Evolutionary conservation across 2,329 filamentous ascomycete genomes (phyloP).

Genomic region (Rhexocercosporidium sp.): DNA sequence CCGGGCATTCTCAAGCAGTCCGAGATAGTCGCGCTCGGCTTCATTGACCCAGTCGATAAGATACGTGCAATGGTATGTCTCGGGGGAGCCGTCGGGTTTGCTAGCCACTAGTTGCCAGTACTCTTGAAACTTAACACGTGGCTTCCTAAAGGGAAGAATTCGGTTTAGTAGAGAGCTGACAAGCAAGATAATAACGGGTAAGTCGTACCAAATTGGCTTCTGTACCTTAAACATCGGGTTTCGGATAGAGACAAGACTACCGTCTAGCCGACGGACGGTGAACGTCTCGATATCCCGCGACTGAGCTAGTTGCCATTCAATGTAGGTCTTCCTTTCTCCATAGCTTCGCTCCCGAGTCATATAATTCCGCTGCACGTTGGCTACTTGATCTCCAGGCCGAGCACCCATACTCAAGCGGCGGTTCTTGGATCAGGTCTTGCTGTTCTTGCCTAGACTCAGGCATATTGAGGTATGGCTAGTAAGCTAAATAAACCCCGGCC

Average conservation of each 20-base stretch:
- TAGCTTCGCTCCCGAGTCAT: constrained; percentile 31
- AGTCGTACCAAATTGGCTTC: constrained; percentile 35
- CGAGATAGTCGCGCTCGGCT: constrained; percentile 26
- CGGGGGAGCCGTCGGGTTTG: constrained; percentile 30
- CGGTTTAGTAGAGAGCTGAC: too few species aligned
- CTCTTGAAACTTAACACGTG: constrained; percentile 36
- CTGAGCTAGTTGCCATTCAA: constrained; percentile 36
- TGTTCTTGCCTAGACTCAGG: too few species aligned
- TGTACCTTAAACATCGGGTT: constrained; percentile 34
- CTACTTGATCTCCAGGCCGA: constrained; percentile 25
- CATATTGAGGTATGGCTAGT: too few species aligned
- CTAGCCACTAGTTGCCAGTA: constrained; percentile 33
- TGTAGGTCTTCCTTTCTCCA: constrained; percentile 35
- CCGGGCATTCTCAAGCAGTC: constrained; percentile 22
- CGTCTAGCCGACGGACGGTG: constrained; percentile 37
- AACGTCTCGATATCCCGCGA: constrained; percentile 33
- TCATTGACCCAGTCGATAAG: constrained; percentile 38
- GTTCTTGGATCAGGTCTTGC: too few species aligned
- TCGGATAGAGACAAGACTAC: constrained; percentile 32
- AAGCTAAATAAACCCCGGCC: too few species aligned
- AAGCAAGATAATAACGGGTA: neutral
- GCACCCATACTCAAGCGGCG: constrained; percentile 26
- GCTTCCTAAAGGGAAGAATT: constrained; percentile 26
- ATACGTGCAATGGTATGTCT: constrained; percentile 40
- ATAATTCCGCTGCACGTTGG: constrained; percentile 32